Evolutionary conservation across 2,329 filamentous ascomycete species (phyloP).

Genomic region (Phaeosphaeria sp.): DNA sequence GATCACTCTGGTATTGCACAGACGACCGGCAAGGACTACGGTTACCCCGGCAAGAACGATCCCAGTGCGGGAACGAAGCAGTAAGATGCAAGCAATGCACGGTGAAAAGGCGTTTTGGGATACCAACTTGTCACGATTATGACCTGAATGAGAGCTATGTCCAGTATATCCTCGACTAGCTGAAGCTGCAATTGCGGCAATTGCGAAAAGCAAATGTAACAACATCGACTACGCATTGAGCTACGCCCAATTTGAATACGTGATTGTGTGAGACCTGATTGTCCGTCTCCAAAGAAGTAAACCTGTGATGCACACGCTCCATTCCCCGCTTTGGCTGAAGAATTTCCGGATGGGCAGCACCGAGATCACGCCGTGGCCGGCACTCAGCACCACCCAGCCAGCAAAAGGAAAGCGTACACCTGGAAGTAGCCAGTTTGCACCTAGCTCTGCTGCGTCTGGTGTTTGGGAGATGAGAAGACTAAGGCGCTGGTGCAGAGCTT

Average conservation of each 20-base stretch:
- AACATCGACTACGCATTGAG: background rate
- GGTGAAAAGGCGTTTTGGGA: slow-evolving; percentile 3
- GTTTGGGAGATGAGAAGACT: background rate
- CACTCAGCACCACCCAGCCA: background rate
- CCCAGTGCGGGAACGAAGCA: slow-evolving; percentile 38
- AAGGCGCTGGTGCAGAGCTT: background rate
- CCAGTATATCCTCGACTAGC: slow-evolving; percentile 5
- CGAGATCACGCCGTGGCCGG: slow-evolving; percentile 1
- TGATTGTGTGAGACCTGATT: background rate
- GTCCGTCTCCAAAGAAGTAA: background rate
- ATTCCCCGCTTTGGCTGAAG: background rate
- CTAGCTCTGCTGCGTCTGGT: background rate
- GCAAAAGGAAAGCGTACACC: background rate
- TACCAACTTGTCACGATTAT: slow-evolving; percentile 6
- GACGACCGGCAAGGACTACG: slow-evolving; percentile 52
- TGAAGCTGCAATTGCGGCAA: slow-evolving; percentile 15
- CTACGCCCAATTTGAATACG: background rate
- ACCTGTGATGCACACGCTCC: background rate
- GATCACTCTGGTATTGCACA: slow-evolving; percentile 49
- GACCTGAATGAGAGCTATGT: slow-evolving; percentile 9
- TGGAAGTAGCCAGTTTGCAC: background rate
- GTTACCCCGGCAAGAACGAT: slow-evolving; percentile 52
- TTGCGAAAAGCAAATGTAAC: background rate
- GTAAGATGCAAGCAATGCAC: slow-evolving; percentile 8
- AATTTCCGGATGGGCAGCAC: background rate